These are phyloP conservation scores for Neurospora sp. DNA, from an alignment of 495 filamentous ascomycete genomes.

Conservation along the genomic window DNA sequence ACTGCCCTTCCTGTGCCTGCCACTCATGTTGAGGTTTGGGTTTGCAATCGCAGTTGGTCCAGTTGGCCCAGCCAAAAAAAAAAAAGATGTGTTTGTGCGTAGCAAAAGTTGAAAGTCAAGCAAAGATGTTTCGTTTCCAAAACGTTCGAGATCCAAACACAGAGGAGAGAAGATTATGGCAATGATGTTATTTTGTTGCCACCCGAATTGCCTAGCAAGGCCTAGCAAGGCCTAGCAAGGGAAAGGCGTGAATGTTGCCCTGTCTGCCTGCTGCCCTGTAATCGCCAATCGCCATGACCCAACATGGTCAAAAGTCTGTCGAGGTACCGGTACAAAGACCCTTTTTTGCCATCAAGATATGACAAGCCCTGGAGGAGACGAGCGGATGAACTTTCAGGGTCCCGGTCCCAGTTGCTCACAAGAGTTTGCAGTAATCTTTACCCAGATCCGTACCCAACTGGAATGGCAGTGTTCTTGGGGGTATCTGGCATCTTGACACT, in stretches of 20 bases:
- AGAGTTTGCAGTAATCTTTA: neutral
- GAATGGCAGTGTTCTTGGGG: neutral
- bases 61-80: neutral
- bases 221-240: neutral
- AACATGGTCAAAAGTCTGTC: neutral
- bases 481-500: neutral
- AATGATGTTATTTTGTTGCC: neutral
- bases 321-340: neutral
- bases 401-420: neutral
- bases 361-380: neutral
- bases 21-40: neutral
- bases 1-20: neutral
- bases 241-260: neutral
- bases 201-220: neutral
- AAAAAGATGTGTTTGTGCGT: neutral
- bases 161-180: neutral
- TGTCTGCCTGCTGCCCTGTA: neutral
- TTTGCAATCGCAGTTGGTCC: neutral
- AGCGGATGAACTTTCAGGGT: neutral
- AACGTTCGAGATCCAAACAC: neutral
- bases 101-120: neutral
- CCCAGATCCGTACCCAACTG: neutral
- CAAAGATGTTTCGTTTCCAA: neutral
- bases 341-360: neutral
- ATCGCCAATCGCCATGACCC: neutral